Base-by-base conservation (phyloP, 129 eudicot species). In the Deinandra increscens region DNA sequence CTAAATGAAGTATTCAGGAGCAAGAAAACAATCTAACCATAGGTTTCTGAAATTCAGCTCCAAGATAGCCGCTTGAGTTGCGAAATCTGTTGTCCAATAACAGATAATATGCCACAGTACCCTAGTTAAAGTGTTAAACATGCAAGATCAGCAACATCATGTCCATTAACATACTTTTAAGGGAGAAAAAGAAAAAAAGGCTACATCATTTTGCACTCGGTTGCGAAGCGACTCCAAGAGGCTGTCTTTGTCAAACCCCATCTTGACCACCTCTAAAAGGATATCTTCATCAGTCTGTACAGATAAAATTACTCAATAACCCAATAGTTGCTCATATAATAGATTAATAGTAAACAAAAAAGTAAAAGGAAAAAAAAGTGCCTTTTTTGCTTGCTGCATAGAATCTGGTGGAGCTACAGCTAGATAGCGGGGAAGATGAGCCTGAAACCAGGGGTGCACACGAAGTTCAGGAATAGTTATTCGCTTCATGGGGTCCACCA, bases 371-470 rank as follows among this genome's bases (percentile, higher is more conserved):
- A 22, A 58, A 20, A 34, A 73, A 0, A 44, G 1, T 56, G 87
- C 97, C 95, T 92, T 92, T 74, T 92, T 92, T 51, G 95, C 98
- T 82, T 92, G 98, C 65, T 92, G 96, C 79, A 82, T 73, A 60
- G 98, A 80, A 84, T 92, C 98, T 22, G 98, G 98, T 33, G 98
- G 96, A 37, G 95, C 91, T 60, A 88, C 98, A 36, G 98, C 98
- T 61, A 92, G 69, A 76, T 92, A 92, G 53, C 96, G 88, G 5
- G 98, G 96, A n/a, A 92, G 95, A 84, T 83, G 98, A 81, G 91
- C 87, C 76, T 86, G 96, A 77, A 92, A 92, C 98, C 98, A 92
- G 9, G 83, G 82, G 80, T 92, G 96, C 60, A 72, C 60, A 67
- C 98, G 89, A 65, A 92, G 84, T 61, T 88, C 98, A 18, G 96